Evolutionary conservation across 164 flowering plant species (phyloP), one percentile per base, ranked within the genome.

Genomic region (Umbilicus rupestris): DNA sequence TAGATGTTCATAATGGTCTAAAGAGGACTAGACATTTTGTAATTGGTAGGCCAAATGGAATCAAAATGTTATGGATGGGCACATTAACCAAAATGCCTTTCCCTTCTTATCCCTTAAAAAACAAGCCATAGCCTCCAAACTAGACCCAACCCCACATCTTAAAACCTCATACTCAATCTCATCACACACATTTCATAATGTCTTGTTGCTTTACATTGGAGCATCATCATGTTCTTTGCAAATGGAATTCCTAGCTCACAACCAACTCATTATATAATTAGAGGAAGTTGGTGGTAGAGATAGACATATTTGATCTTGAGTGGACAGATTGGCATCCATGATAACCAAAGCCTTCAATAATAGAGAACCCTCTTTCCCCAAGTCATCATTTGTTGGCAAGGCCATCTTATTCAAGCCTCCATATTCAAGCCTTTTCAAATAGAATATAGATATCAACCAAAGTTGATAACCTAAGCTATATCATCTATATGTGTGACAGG

Each of bases 321-420:
- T 52, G 29, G 29, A 52, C 58, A 52, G 58, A 52, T 52, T 52
- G 58, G 58, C 58, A 24, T 52, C 58, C 58, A 52, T 52, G 24
- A 52, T 52, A 52, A 52, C 58, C 28, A 22, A 24, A 22, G 58
- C 30, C 29, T 4, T 46, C 15, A 52, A 52, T 52, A 52, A 52
- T 52, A 26, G 29, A 52, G 29, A 46, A 46, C 58, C 30, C 58
- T 52, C 30, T 24, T 24, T 22, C 1, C 16, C 3, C 6, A 9
- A 41, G 44, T 41, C 16, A 41, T 41, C 5, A 41, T 41, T 41
- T 41, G 44, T 52, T 52, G 24, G 15, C 24, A 11, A 52, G 24
- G 29, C 30, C 58, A 22, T 22, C 30, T 52, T 52, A 52, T 24
- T 52, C 30, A 52, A 47, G 24, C 30, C 44, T 41, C 10, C 3